These are phyloP conservation scores for Cyamopsis tetragonoloba DNA, from an alignment of 306 rosid species.

Conservation along the genomic window DNA sequence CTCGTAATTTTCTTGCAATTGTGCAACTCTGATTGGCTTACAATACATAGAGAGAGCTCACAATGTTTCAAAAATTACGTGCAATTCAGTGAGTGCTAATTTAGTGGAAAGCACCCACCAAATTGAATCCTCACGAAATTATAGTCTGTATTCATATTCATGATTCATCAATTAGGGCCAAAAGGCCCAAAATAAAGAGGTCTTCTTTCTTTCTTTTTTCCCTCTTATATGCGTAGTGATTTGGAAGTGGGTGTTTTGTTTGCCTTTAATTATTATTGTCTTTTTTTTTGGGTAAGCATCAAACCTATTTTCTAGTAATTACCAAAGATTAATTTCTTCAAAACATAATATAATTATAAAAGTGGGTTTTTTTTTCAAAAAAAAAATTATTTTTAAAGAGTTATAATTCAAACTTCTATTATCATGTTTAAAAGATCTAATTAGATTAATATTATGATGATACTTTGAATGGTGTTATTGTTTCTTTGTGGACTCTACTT, in stretches of 20 bases:
- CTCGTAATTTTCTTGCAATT: not conserved
- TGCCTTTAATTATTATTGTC: not conserved
- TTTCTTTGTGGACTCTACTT: constrained; percentile 9
- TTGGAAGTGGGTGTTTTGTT: constrained; percentile 24
- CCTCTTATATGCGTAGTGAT: constrained; percentile 31
- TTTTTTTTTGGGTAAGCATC: too few relatives aligned
- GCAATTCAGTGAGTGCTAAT: constrained; percentile 23
- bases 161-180: constrained; percentile 8
- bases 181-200: not conserved
- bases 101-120: constrained; percentile 34
- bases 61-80: constrained; percentile 1
- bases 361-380: too few relatives aligned
- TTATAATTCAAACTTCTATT: too few relatives aligned
- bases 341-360: too few relatives aligned
- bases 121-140: constrained; percentile 20
- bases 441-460: too few relatives aligned
- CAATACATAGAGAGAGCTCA: not conserved
- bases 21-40: constrained; percentile 3
- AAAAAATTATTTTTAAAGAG: too few relatives aligned
- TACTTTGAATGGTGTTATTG: too few relatives aligned
- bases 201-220: not conserved
- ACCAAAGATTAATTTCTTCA: too few relatives aligned
- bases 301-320: too few relatives aligned
- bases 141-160: not conserved
- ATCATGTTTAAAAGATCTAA: too few relatives aligned